These are phyloP conservation scores for Calvatia gigantea DNA, from an alignment of 768 basidiomycete genomes.

Conservation along the genomic window DNA sequence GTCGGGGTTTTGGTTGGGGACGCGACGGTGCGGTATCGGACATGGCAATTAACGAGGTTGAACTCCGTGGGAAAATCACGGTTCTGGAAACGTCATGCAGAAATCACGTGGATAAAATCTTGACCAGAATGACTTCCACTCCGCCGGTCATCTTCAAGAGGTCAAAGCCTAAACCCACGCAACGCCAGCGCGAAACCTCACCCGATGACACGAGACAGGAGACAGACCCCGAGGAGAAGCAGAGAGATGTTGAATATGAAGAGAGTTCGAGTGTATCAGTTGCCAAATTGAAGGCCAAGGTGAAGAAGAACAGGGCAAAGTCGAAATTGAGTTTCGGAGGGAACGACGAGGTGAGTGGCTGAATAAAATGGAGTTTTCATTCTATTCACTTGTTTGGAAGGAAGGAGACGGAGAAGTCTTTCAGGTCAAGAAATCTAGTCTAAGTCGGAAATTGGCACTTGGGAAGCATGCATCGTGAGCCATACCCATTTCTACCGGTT, in stretches of 20 bases:
- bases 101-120: constrained; percentile 30
- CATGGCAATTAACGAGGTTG: constrained; percentile 28
- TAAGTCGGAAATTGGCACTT: constrained; percentile 64
- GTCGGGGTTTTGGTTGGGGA: constrained; percentile 58
- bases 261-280: constrained; percentile 62
- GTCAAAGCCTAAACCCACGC: constrained; percentile 38
- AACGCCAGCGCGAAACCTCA: constrained; percentile 36
- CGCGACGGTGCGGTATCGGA: constrained; percentile 34
- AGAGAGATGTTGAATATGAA: constrained; percentile 27
- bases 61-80: constrained; percentile 37
- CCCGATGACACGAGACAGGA: constrained; percentile 27
- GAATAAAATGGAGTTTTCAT: constrained; percentile 15
- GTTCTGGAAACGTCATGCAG: constrained; percentile 23
- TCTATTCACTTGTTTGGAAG: constrained; percentile 32
- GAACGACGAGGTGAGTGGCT: constrained; percentile 51
- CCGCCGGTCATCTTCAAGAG: constrained; percentile 49
- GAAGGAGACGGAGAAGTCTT: constrained; percentile 62
- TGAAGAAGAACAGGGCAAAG: constrained; percentile 62
- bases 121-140: constrained; percentile 34
- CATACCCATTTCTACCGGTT: not conserved
- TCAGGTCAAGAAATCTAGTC: constrained; percentile 75
- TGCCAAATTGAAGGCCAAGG: constrained; percentile 68
- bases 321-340: constrained; percentile 78
- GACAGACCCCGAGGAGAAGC: constrained; percentile 13
- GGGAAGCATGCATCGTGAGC: constrained; percentile 52